phyloP scores from a whole-genome alignment of 768 basidiomycete genomes.

The Neoboletus subvelutipes region DNA sequence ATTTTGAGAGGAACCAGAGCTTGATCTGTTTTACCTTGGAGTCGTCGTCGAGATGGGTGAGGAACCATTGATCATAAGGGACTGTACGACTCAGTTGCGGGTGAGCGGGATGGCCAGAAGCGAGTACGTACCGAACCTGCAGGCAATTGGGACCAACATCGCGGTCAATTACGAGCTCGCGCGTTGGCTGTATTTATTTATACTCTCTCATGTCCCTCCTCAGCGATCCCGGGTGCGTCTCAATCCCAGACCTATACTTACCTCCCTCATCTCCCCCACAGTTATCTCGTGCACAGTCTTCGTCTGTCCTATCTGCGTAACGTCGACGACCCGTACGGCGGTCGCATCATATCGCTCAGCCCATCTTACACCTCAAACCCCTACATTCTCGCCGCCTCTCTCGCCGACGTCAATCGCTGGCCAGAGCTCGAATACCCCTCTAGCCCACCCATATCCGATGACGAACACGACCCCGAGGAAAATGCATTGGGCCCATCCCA shows the following conservation, averaged over 20 bases:
- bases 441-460: constrained; percentile 72
- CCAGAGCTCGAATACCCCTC: constrained; percentile 75
- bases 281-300: constrained; percentile 79
- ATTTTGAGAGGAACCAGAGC: constrained; percentile 58
- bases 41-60: constrained; percentile 61
- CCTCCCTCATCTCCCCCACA: constrained; percentile 23
- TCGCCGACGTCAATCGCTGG: constrained; percentile 80
- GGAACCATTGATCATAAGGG: constrained; percentile 73
- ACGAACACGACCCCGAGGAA: constrained; percentile 50
- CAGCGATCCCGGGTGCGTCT: constrained; percentile 58
- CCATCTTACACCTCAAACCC: constrained; percentile 78
- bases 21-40: constrained; percentile 68
- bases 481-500: neutral
- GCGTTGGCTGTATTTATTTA: neutral
- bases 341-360: constrained; percentile 77
- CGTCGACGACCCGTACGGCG: constrained; percentile 83
- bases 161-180: no score
- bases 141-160: constrained; percentile 45
- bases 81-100: constrained; percentile 37
- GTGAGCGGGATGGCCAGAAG: neutral
- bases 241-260: neutral
- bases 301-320: constrained; percentile 86
- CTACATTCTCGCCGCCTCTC: constrained; percentile 75
- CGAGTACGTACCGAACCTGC: constrained; percentile 51
- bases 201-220: constrained; percentile 52